Conservation (phyloP, 2,329 filamentous ascomycete genomes). For the Fusarium musae region DNA sequence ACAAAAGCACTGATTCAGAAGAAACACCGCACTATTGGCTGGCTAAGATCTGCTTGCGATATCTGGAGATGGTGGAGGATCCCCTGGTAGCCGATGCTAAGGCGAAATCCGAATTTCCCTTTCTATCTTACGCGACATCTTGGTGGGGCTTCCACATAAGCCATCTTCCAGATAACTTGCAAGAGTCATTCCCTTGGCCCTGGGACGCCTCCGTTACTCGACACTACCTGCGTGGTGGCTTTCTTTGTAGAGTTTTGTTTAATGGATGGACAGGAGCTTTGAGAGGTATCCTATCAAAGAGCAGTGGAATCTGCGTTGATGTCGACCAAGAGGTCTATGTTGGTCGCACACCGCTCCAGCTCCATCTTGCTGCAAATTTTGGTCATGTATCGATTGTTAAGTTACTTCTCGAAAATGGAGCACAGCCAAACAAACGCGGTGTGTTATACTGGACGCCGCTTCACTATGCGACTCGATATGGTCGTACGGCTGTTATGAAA, state of each 20-base stretch:
- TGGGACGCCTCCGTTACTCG: background rate
- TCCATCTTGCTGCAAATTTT: no score
- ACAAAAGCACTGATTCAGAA: background rate
- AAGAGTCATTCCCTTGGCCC: background rate
- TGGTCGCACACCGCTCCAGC: no score
- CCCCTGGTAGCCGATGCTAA: no score
- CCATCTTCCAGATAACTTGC: no score
- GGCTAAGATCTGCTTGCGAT: background rate
- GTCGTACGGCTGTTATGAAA: accelerated
- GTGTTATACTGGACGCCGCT: background rate
- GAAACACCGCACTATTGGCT: background rate
- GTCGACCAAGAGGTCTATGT: no score
- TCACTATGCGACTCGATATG: background rate
- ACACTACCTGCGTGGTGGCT: no score
- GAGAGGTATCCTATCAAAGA: no score
- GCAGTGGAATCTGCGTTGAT: no score
- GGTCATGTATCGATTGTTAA: background rate
- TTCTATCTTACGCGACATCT: background rate
- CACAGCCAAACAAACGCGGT: no score
- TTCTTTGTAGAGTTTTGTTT: no score
- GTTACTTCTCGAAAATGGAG: background rate
- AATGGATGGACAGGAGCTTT: background rate
- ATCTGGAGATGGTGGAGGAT: no score
- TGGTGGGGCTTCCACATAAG: no score
- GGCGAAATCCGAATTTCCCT: background rate